These are phyloP conservation scores for Cucumis cinereus DNA, from an alignment of 306 rosid genomes.

Conservation along the genomic window DNA sequence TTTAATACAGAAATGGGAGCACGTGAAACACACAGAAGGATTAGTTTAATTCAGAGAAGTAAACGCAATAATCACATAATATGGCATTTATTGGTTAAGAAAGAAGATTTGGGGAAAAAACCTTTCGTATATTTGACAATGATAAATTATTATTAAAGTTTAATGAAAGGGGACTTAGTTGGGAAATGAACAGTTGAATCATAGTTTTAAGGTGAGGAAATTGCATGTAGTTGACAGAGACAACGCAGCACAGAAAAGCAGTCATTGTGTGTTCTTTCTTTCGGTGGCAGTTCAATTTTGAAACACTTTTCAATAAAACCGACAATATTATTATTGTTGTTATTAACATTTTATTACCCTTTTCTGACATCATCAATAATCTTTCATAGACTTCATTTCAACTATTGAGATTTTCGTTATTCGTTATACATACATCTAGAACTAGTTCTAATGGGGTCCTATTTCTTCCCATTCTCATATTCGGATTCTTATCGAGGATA, in stretches of 20 bases:
- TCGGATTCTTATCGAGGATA: too few relatives aligned
- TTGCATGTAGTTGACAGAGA: not conserved
- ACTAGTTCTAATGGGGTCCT: too few relatives aligned
- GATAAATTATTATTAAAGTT: not conserved
- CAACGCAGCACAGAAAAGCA: not conserved
- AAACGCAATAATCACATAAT: not conserved
- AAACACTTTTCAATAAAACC: not conserved
- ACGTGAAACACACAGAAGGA: not conserved
- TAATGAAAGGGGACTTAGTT: too few relatives aligned
- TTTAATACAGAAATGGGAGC: not conserved
- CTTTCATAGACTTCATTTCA: not conserved
- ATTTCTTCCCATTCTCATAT: too few relatives aligned
- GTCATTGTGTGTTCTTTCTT: not conserved
- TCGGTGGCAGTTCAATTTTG: not conserved
- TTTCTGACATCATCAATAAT: too few relatives aligned
- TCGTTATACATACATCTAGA: too few relatives aligned
- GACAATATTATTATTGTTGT: not conserved
- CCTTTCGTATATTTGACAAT: not conserved
- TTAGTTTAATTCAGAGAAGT: not conserved
- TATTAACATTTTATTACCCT: too few relatives aligned
- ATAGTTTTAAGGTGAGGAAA: not conserved
- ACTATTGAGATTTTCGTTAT: too few relatives aligned
- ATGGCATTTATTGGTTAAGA: not conserved
- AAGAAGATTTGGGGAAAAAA: not conserved
- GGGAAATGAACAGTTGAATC: not conserved